Evolutionary conservation across 352 stramenopile genomes (phyloP), one percentile per base, ranked within the genome.

Genomic region (Globisporangium paroecandrum): DNA sequence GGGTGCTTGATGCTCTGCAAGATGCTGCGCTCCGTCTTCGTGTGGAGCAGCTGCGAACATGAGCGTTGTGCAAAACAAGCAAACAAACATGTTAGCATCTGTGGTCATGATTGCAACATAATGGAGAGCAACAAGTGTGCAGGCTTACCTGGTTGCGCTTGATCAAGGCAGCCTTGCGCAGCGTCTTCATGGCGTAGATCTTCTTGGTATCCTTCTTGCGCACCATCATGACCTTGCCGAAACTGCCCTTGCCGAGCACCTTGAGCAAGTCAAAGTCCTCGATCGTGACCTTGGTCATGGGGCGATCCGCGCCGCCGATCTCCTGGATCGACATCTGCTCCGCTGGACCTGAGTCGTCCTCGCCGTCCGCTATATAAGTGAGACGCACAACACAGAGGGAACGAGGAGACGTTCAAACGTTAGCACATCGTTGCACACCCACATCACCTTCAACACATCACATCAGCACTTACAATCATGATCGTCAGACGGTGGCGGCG

Each of bases 151-250:
- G 94, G 73, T 98, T 98, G 56, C 93, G 87, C 77, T 98, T 97
- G 36, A 98, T 87, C 5, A 98, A 77, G 24, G 87, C 81, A 4
- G 85, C 84, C 79, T 98, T 98, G 72, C 92, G 87, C 66, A 98
- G 77, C 56, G 93, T 98, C 81, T 98, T 98, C 87, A 98, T 97
- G 51, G 95, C 95, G 76, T 97, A 98, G 73, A 98, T 94, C 76
- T 96, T 94, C 65, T 92, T 85, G 32, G 87, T 96, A 73, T 97
- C 91, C 69, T 98, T 98, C 82, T 97, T 97, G 66, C 88, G 83
- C 62, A 98, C 93, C 86, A 98, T 95, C 86, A 98, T 97, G 62
- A 98, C 96, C 87, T 98, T 98, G 68, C 95, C 95, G 70, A 98
- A 98, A 53, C 81, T 95, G 59, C 95, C 95, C 79, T 98, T 98